Evolutionary conservation across 306 rosid species (phyloP), one percentile per base, ranked within the genome.

Genomic region (Prunus dulcis): DNA sequence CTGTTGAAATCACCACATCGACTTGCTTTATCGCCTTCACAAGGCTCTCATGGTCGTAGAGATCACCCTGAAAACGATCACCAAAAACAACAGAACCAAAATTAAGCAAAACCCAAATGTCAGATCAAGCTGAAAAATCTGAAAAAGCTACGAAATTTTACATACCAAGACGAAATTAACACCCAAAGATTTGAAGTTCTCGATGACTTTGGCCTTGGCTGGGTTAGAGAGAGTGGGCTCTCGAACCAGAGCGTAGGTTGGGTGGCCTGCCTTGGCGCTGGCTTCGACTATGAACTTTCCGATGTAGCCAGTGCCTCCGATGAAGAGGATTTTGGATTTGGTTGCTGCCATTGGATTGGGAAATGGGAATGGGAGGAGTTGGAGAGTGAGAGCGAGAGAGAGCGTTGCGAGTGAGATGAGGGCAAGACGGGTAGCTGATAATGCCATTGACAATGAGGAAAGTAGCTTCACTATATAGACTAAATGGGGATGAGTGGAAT

Each of bases 1-100:
- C 78, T 0, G 87, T 84, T 34, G 84, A 84, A 2, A 80, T 72
- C 27, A 84, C 87, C 15, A 84, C 87, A 56, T 84, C 84, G 43
- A 84, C 84, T 34, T 80, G 82, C 82, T 81, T 81, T 17, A 84
- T 69, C 43, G 87, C 87, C 67, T 64, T 78, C n/a, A 80, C 80
- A 34, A 84, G 60, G 55, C 75, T 73, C 68, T 68, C 82, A 28
- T 76, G 67, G 49, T 84, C 78, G 63, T 69, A 77, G 50, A 84
- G 41, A 69, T 84, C 84, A 11, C 87, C 87, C 77, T 80, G 73
- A 30, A 50, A 50, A 30, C 23, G 9, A 73, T 60, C 3, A 25
- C 28, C 28, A n/a, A 62, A 0, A 15, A 9, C 4, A 46, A 67
- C 12, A 45, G 20, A n/a, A 65, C 49, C 19, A 6, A 62, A 61